Evolutionary conservation across 306 rosid genomes (phyloP).

Genomic region (Dalbergia oliveri): DNA sequence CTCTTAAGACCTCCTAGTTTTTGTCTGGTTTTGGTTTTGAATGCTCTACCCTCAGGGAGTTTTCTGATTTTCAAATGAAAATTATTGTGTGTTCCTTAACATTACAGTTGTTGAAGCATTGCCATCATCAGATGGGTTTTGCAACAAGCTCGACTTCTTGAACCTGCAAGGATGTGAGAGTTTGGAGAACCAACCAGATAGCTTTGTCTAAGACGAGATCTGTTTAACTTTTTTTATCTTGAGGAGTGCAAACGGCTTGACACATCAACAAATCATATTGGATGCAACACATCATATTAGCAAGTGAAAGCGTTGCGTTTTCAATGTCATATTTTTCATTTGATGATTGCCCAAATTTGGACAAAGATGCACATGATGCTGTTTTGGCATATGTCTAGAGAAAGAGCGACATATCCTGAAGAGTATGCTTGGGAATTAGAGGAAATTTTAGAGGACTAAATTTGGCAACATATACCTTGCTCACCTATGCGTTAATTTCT

Average conservation of each 20-base stretch:
- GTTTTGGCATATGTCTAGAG: background rate
- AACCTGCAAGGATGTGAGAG: background rate
- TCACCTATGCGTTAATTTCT: too few species aligned
- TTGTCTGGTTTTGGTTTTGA: background rate
- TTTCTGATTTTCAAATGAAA: background rate
- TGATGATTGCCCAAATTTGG: background rate
- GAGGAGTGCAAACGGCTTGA: background rate
- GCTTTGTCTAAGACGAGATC: background rate
- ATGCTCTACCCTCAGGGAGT: background rate
- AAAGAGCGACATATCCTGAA: background rate
- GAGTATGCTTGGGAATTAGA: too few species aligned
- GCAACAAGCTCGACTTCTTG: background rate
- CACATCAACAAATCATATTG: background rate
- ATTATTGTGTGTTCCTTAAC: background rate
- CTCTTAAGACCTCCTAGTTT: too few species aligned
- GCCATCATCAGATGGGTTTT: background rate
- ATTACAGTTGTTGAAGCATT: background rate
- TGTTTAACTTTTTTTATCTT: background rate
- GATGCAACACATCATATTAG: background rate
- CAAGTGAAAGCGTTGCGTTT: too few species aligned
- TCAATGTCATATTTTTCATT: background rate
- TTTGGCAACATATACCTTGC: too few species aligned
- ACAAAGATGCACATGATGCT: background rate
- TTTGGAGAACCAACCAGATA: background rate
- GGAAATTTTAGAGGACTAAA: too few species aligned